A percentile compares a stretch with the other conserved stretches of the same genome.
phyloP scores from a whole-genome alignment of 345 rosid genomes.

The Eucalyptus cloeziana region DNA sequence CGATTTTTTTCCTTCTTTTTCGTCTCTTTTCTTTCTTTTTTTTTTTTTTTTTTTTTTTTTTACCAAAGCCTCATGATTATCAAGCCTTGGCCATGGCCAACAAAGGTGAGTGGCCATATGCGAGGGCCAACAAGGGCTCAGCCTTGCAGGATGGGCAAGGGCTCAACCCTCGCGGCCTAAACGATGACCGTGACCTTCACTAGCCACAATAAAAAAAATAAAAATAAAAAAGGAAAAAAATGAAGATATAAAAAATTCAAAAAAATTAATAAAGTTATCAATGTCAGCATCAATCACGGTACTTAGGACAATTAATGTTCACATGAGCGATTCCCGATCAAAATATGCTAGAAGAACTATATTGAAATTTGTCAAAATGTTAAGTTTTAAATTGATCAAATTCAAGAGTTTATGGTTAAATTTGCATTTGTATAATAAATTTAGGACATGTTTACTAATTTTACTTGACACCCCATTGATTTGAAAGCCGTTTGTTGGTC shows the following conservation, averaged over 20 bases:
- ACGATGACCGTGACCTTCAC: accelerated
- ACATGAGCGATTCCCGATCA: accelerated
- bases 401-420: not conserved
- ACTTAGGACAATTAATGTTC: accelerated
- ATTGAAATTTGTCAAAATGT: not conserved
- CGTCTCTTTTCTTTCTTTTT: too few relatives aligned
- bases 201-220: accelerated
- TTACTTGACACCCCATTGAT: not conserved
- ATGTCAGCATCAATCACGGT: accelerated
- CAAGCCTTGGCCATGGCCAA: not conserved
- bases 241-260: too few relatives aligned
- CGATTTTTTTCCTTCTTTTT: too few relatives aligned
- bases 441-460: too few relatives aligned
- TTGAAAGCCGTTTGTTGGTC: not conserved
- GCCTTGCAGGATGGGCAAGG: accelerated
- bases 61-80: accelerated
- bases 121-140: not conserved
- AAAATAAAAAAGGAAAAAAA: too few relatives aligned
- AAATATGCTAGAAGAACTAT: not conserved
- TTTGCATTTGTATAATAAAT: not conserved
- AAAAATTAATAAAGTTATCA: accelerated
- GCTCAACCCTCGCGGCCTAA: not conserved
- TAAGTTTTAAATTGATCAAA: not conserved
- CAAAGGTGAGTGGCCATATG: not conserved
- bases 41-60: accelerated